Conservation (phyloP, 139 green algal genomes). For the Trebouxia sp. region DNA sequence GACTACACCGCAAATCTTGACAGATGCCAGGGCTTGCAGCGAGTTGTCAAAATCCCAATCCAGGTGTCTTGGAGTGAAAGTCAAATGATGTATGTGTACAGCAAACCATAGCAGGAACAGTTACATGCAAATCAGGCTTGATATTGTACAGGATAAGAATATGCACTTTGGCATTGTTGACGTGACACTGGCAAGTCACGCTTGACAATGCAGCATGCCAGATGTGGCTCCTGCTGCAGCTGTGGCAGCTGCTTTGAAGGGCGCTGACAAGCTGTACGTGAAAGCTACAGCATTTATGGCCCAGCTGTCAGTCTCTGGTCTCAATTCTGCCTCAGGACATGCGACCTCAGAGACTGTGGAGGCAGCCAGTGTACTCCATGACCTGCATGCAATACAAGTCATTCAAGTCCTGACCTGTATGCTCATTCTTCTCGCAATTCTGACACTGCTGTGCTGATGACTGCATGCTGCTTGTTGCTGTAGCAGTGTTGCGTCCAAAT, state of each 20-base stretch:
- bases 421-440: too few species aligned
- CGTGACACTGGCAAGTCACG: too few species aligned
- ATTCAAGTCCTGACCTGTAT: background rate
- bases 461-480: too few species aligned
- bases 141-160: too few species aligned
- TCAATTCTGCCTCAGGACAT: background rate
- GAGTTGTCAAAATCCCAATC: background rate
- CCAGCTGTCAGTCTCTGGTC: background rate
- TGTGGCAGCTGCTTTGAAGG: constrained; percentile 25
- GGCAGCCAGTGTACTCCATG: constrained; percentile 12
- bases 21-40: background rate
- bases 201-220: background rate
- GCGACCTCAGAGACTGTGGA: constrained; percentile 5
- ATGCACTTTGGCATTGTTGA: too few species aligned
- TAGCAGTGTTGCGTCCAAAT: too few species aligned
- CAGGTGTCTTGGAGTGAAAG: constrained; percentile 1
- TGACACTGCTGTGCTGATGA: too few species aligned
- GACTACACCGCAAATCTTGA: background rate
- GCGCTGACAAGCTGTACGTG: background rate
- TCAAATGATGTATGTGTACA: constrained; percentile 6
- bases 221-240: constrained; percentile 4
- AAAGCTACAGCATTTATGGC: background rate
- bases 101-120: background rate
- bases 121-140: too few species aligned
- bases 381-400: background rate